Conservation (phyloP, 2,329 filamentous ascomycete genomes). For the Aspergillus tamarii region DNA sequence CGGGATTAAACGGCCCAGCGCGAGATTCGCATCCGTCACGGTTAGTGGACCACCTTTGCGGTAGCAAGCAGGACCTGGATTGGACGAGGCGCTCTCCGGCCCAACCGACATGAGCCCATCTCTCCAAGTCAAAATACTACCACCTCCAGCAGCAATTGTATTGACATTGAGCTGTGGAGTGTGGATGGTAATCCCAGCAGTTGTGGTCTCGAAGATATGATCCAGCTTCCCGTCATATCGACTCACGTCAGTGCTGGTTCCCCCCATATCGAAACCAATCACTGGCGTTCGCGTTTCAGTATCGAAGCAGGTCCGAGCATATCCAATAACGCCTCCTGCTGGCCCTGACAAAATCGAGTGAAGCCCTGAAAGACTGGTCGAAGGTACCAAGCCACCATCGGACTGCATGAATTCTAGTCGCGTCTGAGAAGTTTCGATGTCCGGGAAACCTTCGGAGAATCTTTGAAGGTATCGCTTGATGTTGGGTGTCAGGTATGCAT, state of each 20-base stretch:
- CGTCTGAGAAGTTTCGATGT: conserved; percentile 54
- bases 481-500: not conserved
- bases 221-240: conserved; percentile 84
- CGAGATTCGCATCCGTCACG: conserved; percentile 89
- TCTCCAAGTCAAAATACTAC: not conserved
- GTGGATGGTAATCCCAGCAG: not conserved
- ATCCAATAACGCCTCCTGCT: conserved; percentile 94
- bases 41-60: conserved; percentile 87
- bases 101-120: conserved; percentile 70
- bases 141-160: not conserved
- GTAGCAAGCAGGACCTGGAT: conserved; percentile 90
- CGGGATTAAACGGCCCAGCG: conserved; percentile 80
- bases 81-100: conserved; percentile 86
- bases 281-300: conserved; percentile 75
- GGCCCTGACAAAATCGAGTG: conserved; percentile 86
- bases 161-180: conserved; percentile 4
- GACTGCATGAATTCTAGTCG: conserved; percentile 91
- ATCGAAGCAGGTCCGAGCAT: conserved; percentile 65
- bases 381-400: conserved; percentile 66
- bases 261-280: conserved; percentile 93
- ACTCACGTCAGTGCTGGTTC: conserved; percentile 86
- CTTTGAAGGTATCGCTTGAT: not conserved
- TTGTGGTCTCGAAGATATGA: conserved; percentile 66
- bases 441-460: no score
- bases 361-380: conserved; percentile 71